Percentiles rank a stretch among this genome's conserved stretches.
Evolutionary conservation across 495 filamentous ascomycete genomes (phyloP).

Genomic region (Melanomma pulvis-pyrius): DNA sequence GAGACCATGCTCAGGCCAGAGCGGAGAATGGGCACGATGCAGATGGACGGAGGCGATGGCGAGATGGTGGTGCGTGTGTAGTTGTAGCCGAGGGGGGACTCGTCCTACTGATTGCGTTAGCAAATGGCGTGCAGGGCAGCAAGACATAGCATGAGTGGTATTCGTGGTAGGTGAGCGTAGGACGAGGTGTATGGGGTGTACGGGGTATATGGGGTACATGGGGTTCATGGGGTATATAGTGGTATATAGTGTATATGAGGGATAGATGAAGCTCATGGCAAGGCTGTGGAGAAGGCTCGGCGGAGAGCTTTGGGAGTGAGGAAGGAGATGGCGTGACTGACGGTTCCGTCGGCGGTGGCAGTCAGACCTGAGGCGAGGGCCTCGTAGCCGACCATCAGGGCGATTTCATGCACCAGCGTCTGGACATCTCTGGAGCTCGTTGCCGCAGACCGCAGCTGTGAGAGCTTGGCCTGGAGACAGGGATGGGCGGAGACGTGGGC

Average conservation of each 20-base stretch:
- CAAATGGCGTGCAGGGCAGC: neutral
- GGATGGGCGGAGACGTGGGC: constrained; percentile 86
- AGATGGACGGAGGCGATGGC: constrained; percentile 61
- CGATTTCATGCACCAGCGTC: constrained; percentile 79
- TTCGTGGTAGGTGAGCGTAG: neutral
- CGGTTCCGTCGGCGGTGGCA: constrained; percentile 38
- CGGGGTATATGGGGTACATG: neutral
- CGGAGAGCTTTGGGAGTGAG: neutral
- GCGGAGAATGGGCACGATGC: constrained; percentile 87
- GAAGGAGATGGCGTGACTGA: constrained; percentile 31
- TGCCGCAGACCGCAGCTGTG: constrained; percentile 74
- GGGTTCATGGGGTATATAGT: too few species aligned
- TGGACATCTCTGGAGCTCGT: constrained; percentile 78
- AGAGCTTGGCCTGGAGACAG: constrained; percentile 84
- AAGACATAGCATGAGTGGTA: constrained; percentile 15
- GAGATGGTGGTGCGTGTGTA: constrained; percentile 64
- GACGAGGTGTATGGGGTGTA: neutral
- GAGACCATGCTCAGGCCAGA: constrained; percentile 91
- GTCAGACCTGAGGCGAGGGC: constrained; percentile 69
- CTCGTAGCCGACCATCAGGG: constrained; percentile 79
- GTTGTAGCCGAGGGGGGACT: constrained; percentile 71
- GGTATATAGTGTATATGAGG: neutral
- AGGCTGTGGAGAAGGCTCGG: neutral
- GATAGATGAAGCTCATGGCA: neutral
- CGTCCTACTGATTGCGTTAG: constrained; percentile 55